phyloP scores from a whole-genome alignment of 768 basidiomycete species.

The Rhizopogon sp. region DNA sequence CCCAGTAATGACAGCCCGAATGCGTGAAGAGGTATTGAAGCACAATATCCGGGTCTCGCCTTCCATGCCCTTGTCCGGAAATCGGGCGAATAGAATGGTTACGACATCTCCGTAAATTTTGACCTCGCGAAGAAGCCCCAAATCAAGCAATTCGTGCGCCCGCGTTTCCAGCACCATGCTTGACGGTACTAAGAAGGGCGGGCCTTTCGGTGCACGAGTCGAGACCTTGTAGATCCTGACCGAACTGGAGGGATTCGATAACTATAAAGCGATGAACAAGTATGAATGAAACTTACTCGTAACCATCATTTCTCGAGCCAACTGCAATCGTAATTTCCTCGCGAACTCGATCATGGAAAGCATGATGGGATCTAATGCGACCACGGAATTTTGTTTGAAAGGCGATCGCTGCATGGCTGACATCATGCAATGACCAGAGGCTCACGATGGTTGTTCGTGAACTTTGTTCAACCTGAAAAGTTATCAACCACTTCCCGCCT shows the following conservation, averaged over 20 bases:
- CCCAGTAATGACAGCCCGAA: neutral
- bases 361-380: constrained; percentile 30
- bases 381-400: constrained; percentile 23
- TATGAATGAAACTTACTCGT: constrained; percentile 13
- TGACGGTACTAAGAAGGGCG: neutral
- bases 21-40: neutral
- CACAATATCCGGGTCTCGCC: neutral
- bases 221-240: constrained; percentile 19
- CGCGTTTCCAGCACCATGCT: constrained; percentile 15
- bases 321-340: constrained; percentile 17
- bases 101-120: constrained; percentile 19
- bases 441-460: constrained; percentile 33
- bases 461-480: constrained; percentile 30
- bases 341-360: constrained; percentile 20
- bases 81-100: constrained; percentile 9
- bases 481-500: constrained; percentile 46
- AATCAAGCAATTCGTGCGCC: constrained; percentile 7
- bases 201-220: constrained; percentile 4
- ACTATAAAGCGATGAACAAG: neutral
- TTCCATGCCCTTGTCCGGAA: neutral
- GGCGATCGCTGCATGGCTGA: constrained; percentile 19
- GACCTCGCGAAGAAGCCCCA: constrained; percentile 15
- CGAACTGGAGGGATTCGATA: constrained; percentile 9
- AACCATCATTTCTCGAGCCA: constrained; percentile 8
- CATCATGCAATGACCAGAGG: constrained; percentile 38